Evolutionary conservation across 1,284 basidiomycete species (phyloP).

Genomic region (Malassezia furfur): DNA sequence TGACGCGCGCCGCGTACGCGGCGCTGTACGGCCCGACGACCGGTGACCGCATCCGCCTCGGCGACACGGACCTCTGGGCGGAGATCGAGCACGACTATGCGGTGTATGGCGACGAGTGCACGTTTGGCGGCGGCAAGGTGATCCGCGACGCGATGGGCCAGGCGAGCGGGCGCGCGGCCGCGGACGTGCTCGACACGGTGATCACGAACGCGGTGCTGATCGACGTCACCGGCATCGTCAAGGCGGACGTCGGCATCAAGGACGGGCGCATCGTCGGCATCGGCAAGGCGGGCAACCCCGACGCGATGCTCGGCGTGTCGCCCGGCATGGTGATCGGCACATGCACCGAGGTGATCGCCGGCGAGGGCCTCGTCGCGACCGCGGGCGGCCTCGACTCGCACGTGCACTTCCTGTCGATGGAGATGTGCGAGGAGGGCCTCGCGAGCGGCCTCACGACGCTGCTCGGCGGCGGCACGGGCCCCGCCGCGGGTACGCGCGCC

Average conservation of each 20-base stretch:
- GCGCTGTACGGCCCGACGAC: slow-evolving; percentile 65
- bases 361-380: slow-evolving; percentile 84
- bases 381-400: slow-evolving; percentile 89
- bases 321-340: slow-evolving; percentile 54
- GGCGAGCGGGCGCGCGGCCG: slow-evolving; percentile 62
- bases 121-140: slow-evolving; percentile 73
- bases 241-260: slow-evolving; percentile 95
- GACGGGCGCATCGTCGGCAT: slow-evolving; percentile 73
- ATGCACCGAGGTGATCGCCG: slow-evolving; percentile 63
- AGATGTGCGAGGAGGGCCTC: slow-evolving; percentile 60
- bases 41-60: slow-evolving; percentile 78
- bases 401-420: slow-evolving; percentile 72
- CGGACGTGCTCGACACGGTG: slow-evolving; percentile 72
- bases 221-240: slow-evolving; percentile 91
- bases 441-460: slow-evolving; percentile 52
- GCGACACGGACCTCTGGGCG: slow-evolving; percentile 83
- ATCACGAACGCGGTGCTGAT: slow-evolving; percentile 90
- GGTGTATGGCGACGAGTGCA: slow-evolving; percentile 76
- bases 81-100: slow-evolving; percentile 82
- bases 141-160: slow-evolving; percentile 58
- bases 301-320: slow-evolving; percentile 75
- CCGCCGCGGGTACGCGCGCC: slow-evolving; percentile 76
- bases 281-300: slow-evolving; percentile 94
- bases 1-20: slow-evolving; percentile 36
- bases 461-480: slow-evolving; percentile 64